Evolutionary conservation across 2,329 filamentous ascomycete species (phyloP), one percentile per base, ranked within the genome.

Genomic region (Claviceps sp.): DNA sequence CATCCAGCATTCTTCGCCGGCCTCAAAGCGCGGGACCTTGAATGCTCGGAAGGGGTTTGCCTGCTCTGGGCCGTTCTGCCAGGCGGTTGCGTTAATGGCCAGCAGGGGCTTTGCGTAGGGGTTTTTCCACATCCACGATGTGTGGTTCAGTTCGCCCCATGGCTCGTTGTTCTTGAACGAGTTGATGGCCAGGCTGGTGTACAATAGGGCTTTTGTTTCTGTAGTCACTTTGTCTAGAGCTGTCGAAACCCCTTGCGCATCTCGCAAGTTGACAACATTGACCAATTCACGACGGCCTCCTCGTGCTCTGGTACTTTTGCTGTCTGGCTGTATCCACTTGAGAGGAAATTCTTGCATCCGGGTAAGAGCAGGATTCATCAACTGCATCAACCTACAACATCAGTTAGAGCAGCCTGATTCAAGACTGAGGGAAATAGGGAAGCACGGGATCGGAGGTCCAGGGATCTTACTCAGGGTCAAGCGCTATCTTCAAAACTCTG

Each of bases 1-100:
- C 2, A 75, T 61, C 72, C 73, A 76, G 23, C 55, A 54, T 8
- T 59, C 64, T 17, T 47, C 16, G 17, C 58, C 56, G 1, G 55
- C 45, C 14, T 46, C 42, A 39, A 56, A 57, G 50, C 52, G 53
- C 0, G 58, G 58, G 5, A 57, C 55, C 11, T 45, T 36, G n/a
- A 60, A 52, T 1, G 42, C 53, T 17, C 55, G 55, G 3, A 54
- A 46, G 7, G 20, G 23, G 16, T 53, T 57, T 3, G 56, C 55
- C 47, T 60, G 57, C 26, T 54, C 45, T 5, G 55, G 52, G 20
- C 50, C 49, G 2, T 43, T 45, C 5, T 43, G 51, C 58, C 58
- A 60, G 7, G 51, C 39, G 1, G 52, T 43, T 5, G 48, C 47
- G 26, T 54, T 40, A 1, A 56, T 22, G 6, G 58, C 50, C 6